Conservation (phyloP, 495 filamentous ascomycete genomes). For the Trichoderma reesei region DNA sequence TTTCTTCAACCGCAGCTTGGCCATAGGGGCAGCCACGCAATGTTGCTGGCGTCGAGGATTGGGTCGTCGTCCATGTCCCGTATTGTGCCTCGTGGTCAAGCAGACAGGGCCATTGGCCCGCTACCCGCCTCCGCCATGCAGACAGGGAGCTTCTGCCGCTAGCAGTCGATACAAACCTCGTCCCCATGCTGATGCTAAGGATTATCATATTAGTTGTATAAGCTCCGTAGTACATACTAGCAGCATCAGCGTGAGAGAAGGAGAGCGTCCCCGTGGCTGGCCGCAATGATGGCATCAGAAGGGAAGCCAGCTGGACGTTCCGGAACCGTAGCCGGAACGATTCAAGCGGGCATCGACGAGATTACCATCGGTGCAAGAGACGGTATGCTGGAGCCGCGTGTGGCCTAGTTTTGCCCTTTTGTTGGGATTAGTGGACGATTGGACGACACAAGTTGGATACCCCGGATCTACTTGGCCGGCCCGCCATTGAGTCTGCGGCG, state of each 20-base stretch:
- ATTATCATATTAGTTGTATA: too few species aligned
- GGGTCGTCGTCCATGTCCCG: neutral
- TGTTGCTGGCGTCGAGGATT: neutral
- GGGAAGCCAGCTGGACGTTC: neutral
- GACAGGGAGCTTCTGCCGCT: too few species aligned
- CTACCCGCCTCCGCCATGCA: constrained; percentile 1
- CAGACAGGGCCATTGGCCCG: constrained; percentile 5
- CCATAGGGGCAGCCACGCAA: constrained; percentile 7
- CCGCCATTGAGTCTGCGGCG: neutral
- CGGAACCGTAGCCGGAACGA: constrained; percentile 4
- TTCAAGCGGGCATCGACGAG: neutral
- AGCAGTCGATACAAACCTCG: too few species aligned
- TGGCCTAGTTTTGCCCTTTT: neutral
- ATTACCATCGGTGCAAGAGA: neutral
- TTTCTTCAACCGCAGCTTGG: neutral
- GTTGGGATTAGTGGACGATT: neutral
- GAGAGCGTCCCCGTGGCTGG: constrained; percentile 1
- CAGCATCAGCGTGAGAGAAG: neutral
- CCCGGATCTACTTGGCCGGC: neutral
- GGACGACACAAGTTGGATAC: neutral
- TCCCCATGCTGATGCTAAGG: too few species aligned
- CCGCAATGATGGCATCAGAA: neutral
- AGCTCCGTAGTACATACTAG: neutral
- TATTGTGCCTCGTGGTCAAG: neutral
- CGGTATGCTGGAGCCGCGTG: neutral